Conservation (phyloP, 2,329 filamentous ascomycete species). For the Hypoxylon sp. region DNA sequence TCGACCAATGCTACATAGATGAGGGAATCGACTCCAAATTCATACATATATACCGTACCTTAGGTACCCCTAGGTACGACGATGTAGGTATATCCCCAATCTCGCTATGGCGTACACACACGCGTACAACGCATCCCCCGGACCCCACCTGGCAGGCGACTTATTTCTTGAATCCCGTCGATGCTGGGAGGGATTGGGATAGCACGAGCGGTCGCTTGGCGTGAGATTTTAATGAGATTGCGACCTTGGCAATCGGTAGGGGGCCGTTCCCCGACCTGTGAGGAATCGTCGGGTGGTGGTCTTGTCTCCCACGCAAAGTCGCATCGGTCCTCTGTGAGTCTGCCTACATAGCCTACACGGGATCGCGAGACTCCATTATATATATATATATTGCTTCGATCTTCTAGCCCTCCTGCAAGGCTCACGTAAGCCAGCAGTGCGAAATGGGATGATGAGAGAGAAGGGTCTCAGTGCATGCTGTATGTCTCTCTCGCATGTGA, state of each 20-base stretch:
- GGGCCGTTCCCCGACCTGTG: constrained; percentile 16
- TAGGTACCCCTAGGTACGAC: too few species aligned
- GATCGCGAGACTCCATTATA: not conserved
- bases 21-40: not conserved
- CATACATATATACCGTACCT: too few species aligned
- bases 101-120: too few species aligned
- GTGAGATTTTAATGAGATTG: constrained; percentile 21
- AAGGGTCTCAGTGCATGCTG: not conserved
- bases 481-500: too few species aligned
- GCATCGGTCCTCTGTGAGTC: constrained; percentile 11
- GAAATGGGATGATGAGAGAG: constrained; percentile 6
- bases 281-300: not conserved
- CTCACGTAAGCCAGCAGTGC: constrained; percentile 25
- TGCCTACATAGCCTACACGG: not conserved
- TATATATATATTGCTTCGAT: constrained; percentile 4
- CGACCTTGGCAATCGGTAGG: too few species aligned
- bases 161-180: not conserved
- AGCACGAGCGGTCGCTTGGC: constrained; percentile 3
- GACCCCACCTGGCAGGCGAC: not conserved
- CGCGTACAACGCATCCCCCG: too few species aligned
- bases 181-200: not conserved
- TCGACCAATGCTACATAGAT: not conserved
- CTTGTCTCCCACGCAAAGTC: constrained; percentile 15
- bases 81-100: too few species aligned
- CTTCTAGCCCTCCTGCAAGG: not conserved